Conservation (phyloP, 2,329 filamentous ascomycete genomes). For the Monosporascus sp. region DNA sequence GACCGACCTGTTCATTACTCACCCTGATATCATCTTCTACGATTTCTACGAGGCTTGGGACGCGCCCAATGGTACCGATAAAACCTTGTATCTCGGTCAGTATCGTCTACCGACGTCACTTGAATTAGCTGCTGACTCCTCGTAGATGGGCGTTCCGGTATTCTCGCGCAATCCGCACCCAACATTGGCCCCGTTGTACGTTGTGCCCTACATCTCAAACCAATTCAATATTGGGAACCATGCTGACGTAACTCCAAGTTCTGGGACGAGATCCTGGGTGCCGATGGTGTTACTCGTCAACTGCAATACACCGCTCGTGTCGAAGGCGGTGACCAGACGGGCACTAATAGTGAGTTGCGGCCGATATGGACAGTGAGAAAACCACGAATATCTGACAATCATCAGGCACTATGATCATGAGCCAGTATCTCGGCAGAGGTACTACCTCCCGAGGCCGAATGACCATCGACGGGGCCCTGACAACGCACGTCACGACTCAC, state of each 20-base stretch:
- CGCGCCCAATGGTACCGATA: constrained; percentile 39
- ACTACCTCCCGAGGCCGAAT: constrained; percentile 55
- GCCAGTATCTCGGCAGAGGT: constrained; percentile 60
- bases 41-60: constrained; percentile 61
- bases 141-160: constrained; percentile 38
- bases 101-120: background rate
- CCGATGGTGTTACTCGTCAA: constrained; percentile 56
- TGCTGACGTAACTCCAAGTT: constrained; percentile 16
- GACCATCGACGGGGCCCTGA: constrained; percentile 53
- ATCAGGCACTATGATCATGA: constrained; percentile 44
- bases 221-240: background rate
- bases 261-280: constrained; percentile 53
- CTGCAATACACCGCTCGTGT: constrained; percentile 63
- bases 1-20: constrained; percentile 42
- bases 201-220: background rate
- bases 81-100: constrained; percentile 39
- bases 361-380: background rate
- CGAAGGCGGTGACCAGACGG: constrained; percentile 41
- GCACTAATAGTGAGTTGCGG: constrained; percentile 23
- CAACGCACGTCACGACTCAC: constrained; percentile 51
- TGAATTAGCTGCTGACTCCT: constrained; percentile 4
- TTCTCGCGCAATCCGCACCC: constrained; percentile 58
- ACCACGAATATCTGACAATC: constrained; percentile 3
- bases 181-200: constrained; percentile 55
- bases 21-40: constrained; percentile 50